Percentiles rank a stretch among this genome's conserved stretches.
Evolutionary conservation across 768 basidiomycete genomes (phyloP).

Genomic region (Tricholomella constricta): DNA sequence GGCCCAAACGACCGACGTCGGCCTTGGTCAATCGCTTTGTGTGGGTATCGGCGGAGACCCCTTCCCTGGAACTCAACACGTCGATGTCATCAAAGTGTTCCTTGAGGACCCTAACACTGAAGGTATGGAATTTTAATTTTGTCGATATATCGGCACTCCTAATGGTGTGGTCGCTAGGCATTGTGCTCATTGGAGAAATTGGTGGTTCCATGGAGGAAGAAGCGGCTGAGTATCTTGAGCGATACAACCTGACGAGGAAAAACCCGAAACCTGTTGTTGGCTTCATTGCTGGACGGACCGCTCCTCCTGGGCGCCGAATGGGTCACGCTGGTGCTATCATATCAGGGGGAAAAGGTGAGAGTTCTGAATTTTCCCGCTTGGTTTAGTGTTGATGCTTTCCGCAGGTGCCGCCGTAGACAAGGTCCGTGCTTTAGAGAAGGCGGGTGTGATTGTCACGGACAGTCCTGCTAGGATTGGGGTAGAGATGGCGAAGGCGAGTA

Average conservation of each 20-base stretch:
- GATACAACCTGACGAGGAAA: slow-evolving; percentile 85
- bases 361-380: neutral
- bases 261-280: slow-evolving; percentile 95
- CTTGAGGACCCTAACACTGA: slow-evolving; percentile 93
- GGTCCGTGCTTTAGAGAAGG: slow-evolving; percentile 85
- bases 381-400: slow-evolving; percentile 1
- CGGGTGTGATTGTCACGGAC: slow-evolving; percentile 91
- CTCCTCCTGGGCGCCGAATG: slow-evolving; percentile 97
- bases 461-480: slow-evolving; percentile 94
- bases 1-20: slow-evolving; percentile 93
- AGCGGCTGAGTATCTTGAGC: slow-evolving; percentile 93
- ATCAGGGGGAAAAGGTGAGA: slow-evolving; percentile 89
- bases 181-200: slow-evolving; percentile 98
- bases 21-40: slow-evolving; percentile 94
- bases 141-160: neutral
- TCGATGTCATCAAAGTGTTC: slow-evolving; percentile 96
- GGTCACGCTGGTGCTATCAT: slow-evolving; percentile 99
- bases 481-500: slow-evolving; percentile 84
- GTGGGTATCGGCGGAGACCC: slow-evolving; percentile 98
- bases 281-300: slow-evolving; percentile 97
- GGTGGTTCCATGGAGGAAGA: slow-evolving; percentile 99
- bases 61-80: slow-evolving; percentile 93
- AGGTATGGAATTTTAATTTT: slow-evolving; percentile 46
- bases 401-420: slow-evolving; percentile 91
- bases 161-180: slow-evolving; percentile 50